These are phyloP conservation scores for Mucor racemosus DNA, from an alignment of 371 early-diverging fungal species.

Conservation along the genomic window DNA sequence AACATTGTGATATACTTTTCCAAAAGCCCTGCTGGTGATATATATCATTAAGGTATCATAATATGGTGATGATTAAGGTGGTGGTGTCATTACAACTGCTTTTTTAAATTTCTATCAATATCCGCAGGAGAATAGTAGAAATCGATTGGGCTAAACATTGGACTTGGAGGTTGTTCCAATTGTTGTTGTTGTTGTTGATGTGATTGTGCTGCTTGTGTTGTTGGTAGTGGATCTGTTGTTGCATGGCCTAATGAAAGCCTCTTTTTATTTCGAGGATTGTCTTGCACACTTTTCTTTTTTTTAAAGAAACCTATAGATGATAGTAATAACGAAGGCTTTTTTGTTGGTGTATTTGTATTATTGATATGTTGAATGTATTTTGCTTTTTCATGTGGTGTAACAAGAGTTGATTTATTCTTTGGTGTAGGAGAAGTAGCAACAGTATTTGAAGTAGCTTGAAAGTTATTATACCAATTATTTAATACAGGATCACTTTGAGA, in stretches of 20 bases:
- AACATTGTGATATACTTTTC: too few species aligned
- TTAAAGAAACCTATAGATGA: slow-evolving; percentile 11
- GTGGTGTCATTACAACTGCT: neutral
- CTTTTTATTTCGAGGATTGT: slow-evolving; percentile 4
- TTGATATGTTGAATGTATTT: neutral
- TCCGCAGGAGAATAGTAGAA: slow-evolving; percentile 20
- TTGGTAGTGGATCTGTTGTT: neutral
- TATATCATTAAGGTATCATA: neutral
- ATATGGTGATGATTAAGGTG: neutral
- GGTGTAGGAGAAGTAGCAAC: neutral
- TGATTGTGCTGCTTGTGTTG: neutral
- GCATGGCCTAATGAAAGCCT: slow-evolving; percentile 2
- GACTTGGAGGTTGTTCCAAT: slow-evolving; percentile 10
- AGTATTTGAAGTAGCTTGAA: neutral
- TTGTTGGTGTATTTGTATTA: slow-evolving; percentile 1
- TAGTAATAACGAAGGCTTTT: slow-evolving; percentile 1
- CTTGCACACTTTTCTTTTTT: slow-evolving; percentile 3
- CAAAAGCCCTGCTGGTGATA: too few species aligned
- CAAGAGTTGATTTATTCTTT: slow-evolving; percentile 6
- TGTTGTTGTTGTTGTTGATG: neutral
- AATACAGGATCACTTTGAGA: slow-evolving; percentile 16
- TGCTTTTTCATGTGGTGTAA: slow-evolving; percentile 7
- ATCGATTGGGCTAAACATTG: slow-evolving; percentile 19
- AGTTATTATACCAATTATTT: neutral
- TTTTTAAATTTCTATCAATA: slow-evolving; percentile 6